Conservation (phyloP, 2,329 filamentous ascomycete genomes). For the Colletotrichum camelliae region DNA sequence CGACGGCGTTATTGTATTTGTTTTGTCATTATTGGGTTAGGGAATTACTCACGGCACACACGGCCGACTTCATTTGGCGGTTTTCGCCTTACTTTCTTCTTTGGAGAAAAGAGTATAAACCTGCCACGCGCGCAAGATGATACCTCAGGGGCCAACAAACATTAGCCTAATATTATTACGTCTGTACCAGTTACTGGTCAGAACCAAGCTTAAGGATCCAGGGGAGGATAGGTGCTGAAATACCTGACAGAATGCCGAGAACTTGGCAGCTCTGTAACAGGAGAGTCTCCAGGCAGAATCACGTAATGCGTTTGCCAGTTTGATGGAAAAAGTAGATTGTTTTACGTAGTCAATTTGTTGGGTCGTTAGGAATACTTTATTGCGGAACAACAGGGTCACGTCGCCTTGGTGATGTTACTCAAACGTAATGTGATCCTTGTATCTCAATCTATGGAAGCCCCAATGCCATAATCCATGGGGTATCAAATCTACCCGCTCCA, state of each 20-base stretch:
- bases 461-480: background rate
- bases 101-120: background rate
- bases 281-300: background rate
- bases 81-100: background rate
- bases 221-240: background rate
- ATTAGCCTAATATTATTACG: constrained; percentile 10
- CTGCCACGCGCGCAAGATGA: background rate
- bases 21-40: background rate
- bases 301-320: background rate
- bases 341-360: background rate
- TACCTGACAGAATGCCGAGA: background rate
- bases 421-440: background rate
- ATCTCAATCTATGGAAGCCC: background rate
- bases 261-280: background rate
- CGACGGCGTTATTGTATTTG: constrained; percentile 39
- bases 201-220: background rate
- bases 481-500: background rate
- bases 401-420: background rate
- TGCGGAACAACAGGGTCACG: background rate
- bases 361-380: background rate
- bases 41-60: background rate
- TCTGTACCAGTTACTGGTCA: background rate
- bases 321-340: background rate
- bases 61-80: background rate
- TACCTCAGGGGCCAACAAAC: background rate